Evolutionary conservation across 2,329 filamentous ascomycete species (phyloP).

Genomic region (Aphanocladium album): DNA sequence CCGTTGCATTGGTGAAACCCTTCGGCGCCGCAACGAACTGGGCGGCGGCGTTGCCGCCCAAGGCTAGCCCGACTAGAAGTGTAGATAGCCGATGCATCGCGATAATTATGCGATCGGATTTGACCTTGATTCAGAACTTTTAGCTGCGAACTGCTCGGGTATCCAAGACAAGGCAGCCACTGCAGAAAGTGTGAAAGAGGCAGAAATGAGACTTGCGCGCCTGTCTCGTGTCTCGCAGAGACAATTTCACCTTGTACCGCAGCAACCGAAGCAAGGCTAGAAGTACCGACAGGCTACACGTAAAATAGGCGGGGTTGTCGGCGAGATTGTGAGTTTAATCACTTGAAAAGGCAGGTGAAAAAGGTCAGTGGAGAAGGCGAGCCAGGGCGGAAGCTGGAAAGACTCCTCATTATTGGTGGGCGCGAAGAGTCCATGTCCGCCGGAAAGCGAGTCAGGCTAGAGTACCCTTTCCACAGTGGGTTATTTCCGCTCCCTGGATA

Average conservation of each 20-base stretch:
- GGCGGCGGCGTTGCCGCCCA: neutral
- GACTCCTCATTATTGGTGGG: neutral
- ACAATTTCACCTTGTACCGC: neutral
- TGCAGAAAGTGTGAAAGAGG: neutral
- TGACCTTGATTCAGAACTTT: neutral
- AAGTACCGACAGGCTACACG: neutral
- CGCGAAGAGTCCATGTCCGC: neutral
- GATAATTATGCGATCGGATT: neutral
- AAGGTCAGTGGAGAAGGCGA: neutral
- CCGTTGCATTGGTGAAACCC: slow-evolving; percentile 15
- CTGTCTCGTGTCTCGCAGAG: neutral
- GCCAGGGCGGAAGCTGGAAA: neutral
- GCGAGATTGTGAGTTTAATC: neutral
- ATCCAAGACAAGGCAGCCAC: neutral
- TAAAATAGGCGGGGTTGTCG: neutral
- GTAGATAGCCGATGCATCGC: neutral
- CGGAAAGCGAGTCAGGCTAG: neutral
- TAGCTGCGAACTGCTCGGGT: neutral
- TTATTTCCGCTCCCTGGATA: neutral
- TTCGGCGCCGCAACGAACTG: slow-evolving; percentile 21
- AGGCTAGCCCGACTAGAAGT: neutral
- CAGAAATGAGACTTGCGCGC: neutral
- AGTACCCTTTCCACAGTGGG: neutral
- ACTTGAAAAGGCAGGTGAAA: neutral
- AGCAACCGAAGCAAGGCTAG: neutral